These are phyloP conservation scores for Panellus pusillus DNA, from an alignment of 768 basidiomycete genomes.

Conservation along the genomic window DNA sequence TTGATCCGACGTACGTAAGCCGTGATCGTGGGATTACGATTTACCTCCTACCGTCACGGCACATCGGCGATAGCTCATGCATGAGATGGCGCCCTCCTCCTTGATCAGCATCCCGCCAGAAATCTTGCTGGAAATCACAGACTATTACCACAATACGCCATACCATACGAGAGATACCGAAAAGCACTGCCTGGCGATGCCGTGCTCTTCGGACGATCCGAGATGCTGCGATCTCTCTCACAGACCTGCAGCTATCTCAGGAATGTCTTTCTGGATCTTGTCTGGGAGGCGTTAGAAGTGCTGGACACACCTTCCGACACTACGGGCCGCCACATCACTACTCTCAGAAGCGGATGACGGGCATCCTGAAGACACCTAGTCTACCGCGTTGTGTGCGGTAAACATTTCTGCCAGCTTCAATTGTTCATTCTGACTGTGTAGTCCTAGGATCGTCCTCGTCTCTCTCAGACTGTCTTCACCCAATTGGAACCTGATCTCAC, in stretches of 20 bases:
- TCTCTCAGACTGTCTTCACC: neutral
- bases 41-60: too few species aligned
- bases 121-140: conserved; percentile 9
- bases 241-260: conserved; percentile 6
- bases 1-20: too few species aligned
- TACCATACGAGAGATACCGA: conserved; percentile 3
- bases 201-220: conserved; percentile 2
- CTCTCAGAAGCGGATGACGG: conserved; percentile 5
- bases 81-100: too few species aligned
- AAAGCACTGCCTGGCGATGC: neutral
- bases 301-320: neutral
- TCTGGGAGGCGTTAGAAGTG: conserved; percentile 1
- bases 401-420: neutral
- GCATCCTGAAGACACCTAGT: conserved; percentile 9
- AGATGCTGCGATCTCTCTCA: conserved; percentile 6
- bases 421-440: neutral
- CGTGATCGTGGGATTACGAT: too few species aligned
- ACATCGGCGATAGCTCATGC: too few species aligned
- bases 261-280: neutral
- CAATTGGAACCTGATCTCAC: conserved; percentile 1
- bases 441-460: neutral
- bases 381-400: conserved; percentile 8
- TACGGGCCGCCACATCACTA: neutral
- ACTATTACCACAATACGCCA: conserved; percentile 1
- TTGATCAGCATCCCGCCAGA: neutral